Conservation (phyloP, 805 yeast genomes). For the Teunomyces atbi region DNA sequence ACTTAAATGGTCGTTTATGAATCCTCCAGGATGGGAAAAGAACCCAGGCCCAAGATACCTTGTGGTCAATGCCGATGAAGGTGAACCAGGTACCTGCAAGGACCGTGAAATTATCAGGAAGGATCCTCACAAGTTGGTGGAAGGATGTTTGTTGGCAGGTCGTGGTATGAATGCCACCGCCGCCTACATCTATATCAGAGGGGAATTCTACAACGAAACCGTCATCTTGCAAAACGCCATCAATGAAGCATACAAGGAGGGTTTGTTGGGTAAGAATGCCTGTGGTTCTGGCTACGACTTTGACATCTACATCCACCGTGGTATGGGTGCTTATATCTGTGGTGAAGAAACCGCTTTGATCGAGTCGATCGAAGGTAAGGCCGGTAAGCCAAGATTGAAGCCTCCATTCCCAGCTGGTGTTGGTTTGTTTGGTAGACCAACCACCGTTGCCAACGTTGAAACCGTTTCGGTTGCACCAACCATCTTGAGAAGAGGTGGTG, state of each 20-base stretch:
- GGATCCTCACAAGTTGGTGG: conserved; percentile 88
- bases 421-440: conserved; percentile 87
- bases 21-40: conserved; percentile 94
- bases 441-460: conserved; percentile 89
- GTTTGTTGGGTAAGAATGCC: conserved; percentile 77
- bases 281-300: conserved; percentile 86
- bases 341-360: conserved; percentile 91
- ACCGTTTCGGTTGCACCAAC: conserved; percentile 90
- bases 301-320: conserved; percentile 83
- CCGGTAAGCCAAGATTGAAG: conserved; percentile 90
- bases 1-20: conserved; percentile 89
- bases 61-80: conserved; percentile 91
- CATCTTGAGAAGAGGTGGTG: conserved; percentile 83
- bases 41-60: conserved; percentile 85
- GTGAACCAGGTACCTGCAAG: conserved; percentile 93
- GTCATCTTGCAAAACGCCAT: conserved; percentile 73
- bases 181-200: conserved; percentile 87
- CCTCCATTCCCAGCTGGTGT: conserved; percentile 96
- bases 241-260: conserved; percentile 82
- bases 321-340: conserved; percentile 91
- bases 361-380: conserved; percentile 88
- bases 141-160: conserved; percentile 88
- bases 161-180: conserved; percentile 93
- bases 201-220: conserved; percentile 86
- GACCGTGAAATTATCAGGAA: conserved; percentile 89